Conservation (phyloP, 108 stramenopile genomes). For the Heterococcus sp. region DNA sequence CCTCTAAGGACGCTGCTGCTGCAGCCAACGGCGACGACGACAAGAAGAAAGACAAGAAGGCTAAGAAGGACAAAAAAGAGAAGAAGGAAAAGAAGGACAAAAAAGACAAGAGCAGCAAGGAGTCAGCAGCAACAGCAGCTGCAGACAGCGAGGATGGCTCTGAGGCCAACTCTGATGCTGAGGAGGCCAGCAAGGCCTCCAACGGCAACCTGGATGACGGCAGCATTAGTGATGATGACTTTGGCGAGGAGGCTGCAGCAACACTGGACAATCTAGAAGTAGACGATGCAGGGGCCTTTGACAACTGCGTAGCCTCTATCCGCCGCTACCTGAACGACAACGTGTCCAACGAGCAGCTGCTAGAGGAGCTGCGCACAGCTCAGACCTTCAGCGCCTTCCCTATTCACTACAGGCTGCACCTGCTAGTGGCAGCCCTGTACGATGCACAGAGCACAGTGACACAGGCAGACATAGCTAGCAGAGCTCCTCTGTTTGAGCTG, state of each 20-base stretch:
- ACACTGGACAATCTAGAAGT: too few relatives aligned
- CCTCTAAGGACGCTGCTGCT: constrained; percentile 53
- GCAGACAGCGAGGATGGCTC: too few relatives aligned
- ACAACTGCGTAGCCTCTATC: too few relatives aligned
- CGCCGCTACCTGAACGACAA: too few relatives aligned
- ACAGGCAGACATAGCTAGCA: constrained; percentile 13
- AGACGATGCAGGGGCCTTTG: too few relatives aligned
- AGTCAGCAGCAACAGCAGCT: too few relatives aligned
- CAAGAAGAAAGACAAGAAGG: constrained; percentile 53
- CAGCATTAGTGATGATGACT: too few relatives aligned
- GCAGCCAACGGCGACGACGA: constrained; percentile 70
- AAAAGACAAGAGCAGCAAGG: too few relatives aligned
- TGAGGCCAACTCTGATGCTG: too few relatives aligned
- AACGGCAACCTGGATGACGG: too few relatives aligned
- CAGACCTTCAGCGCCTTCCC: constrained; percentile 54
- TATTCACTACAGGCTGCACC: constrained; percentile 43
- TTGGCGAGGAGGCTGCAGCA: too few relatives aligned
- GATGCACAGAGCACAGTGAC: constrained; percentile 12
- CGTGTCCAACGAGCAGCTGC: constrained; percentile 53
- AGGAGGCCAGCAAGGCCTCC: too few relatives aligned
- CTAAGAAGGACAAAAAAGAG: constrained; percentile 37
- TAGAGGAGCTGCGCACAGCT: constrained; percentile 52
- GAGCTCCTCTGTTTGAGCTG: constrained; percentile 13
- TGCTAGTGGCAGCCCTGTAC: constrained; percentile 48
- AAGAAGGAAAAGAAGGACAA: constrained; percentile 55